Evolutionary conservation across 1,139 yeast species (phyloP), one percentile per base, ranked within the genome.

Genomic region (Suhomyces bolitotheri): DNA sequence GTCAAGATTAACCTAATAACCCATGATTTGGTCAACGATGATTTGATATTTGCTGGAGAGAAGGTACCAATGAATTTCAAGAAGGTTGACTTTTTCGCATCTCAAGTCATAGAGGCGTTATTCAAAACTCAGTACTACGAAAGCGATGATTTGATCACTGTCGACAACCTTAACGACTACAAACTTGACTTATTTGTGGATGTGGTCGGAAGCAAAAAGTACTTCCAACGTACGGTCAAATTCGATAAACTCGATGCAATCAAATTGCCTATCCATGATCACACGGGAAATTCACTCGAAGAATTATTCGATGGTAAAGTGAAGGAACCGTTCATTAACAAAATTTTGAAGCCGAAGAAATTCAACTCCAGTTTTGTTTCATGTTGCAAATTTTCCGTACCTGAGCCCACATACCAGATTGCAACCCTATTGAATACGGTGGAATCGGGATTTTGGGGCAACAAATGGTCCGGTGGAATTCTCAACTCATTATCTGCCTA

Each of bases 171-270:
- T 23, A 44, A 56, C 32, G 45, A 54, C 19, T 61, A 57, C 44
- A 64, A 64, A 38, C 50, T 68, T 31, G 76, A 71, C 44, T 44
- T 61, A 22, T 56, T 71, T 28, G 52, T 71, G 17, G 76, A 71
- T 47, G 61, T 71, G 14, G 53, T 64, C 20, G 76, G 76, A 13
- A 54, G 69, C 40, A 65, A 61, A 44, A 59, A 60, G 43, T 60
- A 50, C 46, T 64, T 71, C 41, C 73, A 69, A 38, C 51, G 51
- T 7, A 31, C 54, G 2, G 55, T 66, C 11, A 56, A 59, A 36
- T 56, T 61, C 40, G 48, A 52, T 19, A 54, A 53, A 31, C 50
- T 70, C 12, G 71, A 64, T 36, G 50, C 56, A 14, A 46, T 66
- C 19, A 49, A 56, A 12, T 54, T 68, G 29, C 73, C 73, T 7